Conservation (phyloP, 2,329 filamentous ascomycete genomes). For the Apiospora malaysiana region DNA sequence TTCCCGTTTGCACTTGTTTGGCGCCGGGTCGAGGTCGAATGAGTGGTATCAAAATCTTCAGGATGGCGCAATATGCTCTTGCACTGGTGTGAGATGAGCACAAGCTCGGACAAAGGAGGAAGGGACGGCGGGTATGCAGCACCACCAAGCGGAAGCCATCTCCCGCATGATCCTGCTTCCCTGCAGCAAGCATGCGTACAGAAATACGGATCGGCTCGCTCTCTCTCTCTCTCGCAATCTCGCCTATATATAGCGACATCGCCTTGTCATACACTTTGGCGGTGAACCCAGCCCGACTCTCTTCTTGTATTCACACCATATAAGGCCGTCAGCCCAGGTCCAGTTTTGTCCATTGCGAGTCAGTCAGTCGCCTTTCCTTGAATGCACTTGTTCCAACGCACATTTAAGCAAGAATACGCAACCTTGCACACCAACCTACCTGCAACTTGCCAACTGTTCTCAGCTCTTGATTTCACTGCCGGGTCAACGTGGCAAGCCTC, state of each 20-base stretch:
- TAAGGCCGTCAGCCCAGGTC: neutral
- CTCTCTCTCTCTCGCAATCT: constrained; percentile 6
- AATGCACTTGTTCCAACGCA: neutral
- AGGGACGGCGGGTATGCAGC: neutral
- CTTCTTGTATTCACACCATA: constrained; percentile 7
- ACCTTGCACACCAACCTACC: neutral
- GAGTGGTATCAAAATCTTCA: constrained; percentile 11
- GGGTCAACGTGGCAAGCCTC: neutral
- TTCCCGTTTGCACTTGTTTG: neutral
- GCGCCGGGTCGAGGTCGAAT: neutral
- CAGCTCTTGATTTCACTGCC: neutral
- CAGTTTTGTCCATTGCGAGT: constrained; percentile 1
- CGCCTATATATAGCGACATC: constrained; percentile 13
- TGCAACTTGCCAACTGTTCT: neutral
- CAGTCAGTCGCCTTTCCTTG: constrained; percentile 4
- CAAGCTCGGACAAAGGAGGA: neutral
- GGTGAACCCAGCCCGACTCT: constrained; percentile 1
- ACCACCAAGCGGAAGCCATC: neutral
- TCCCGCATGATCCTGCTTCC: neutral
- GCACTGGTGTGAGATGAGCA: constrained; percentile 3
- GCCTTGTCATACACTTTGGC: constrained; percentile 14
- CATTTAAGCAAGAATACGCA: neutral
- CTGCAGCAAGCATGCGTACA: neutral
- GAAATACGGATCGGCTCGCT: neutral
- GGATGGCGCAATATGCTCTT: constrained; percentile 16